phyloP scores from a whole-genome alignment of 2,329 filamentous ascomycete species.

The Onygenales sp. region DNA sequence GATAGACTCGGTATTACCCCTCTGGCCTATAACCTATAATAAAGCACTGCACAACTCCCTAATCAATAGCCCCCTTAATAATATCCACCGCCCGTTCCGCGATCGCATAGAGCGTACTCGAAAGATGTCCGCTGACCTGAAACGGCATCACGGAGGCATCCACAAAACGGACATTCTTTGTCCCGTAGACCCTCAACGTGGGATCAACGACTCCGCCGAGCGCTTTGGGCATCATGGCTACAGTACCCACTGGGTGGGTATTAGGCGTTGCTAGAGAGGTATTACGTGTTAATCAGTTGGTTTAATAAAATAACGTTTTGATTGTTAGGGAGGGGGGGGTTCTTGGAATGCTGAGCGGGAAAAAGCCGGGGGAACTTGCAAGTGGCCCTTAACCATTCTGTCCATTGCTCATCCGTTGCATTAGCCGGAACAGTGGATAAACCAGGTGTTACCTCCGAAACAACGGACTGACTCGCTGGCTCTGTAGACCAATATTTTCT shows the following conservation, averaged over 20 bases:
- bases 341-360: not conserved
- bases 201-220: conserved; percentile 24
- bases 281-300: not conserved
- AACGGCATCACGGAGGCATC: conserved; percentile 23
- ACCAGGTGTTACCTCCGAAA: not conserved
- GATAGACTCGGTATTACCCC: too few species aligned
- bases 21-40: too few species aligned
- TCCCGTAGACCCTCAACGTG: conserved; percentile 23
- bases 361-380: not conserved
- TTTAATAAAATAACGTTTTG: not conserved
- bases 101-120: conserved; percentile 21
- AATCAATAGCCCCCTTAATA: not conserved
- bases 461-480: not conserved
- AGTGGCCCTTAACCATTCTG: not conserved
- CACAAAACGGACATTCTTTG: conserved; percentile 21
- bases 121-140: conserved; percentile 19
- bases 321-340: not conserved
- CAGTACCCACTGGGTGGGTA: not conserved
- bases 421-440: not conserved
- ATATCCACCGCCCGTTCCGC: conserved; percentile 14
- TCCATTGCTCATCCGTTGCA: not conserved
- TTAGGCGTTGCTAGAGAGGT: not conserved
- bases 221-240: conserved; percentile 22
- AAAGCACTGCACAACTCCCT: too few species aligned
- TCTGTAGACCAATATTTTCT: not conserved